Base-by-base conservation (phyloP, 2,329 filamentous ascomycete species). In the Colletotrichum brevisporum region DNA sequence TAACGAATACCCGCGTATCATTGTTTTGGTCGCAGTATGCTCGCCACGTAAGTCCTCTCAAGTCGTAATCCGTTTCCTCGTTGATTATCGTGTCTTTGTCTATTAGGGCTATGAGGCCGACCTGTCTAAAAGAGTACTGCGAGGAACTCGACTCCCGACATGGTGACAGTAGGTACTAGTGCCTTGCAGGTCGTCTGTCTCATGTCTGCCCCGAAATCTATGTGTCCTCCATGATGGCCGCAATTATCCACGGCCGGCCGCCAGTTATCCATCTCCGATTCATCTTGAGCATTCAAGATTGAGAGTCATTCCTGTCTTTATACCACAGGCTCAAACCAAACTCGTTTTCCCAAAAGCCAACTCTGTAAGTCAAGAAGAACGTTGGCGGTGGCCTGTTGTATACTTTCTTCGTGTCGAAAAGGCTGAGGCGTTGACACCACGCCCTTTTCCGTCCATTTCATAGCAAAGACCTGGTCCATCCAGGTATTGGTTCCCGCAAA, bases 391-490 rank as follows among this genome's bases (percentile, higher is more conserved):
- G 13, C 10, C 15, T 50, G 27, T n/a, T 59, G 24, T 59, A n/a
- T 50, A 6, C 10, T 43, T 15, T 48, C 45, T 10, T 48, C n/a
- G 45, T 21, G 6, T 21, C 18, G 18, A 24, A 48, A 12, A 48
- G 9, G 5, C 18, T 5, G 15, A 48, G 18, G 18, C 9, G 1
- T 48, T 18, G 16, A 6, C 45, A 10, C 24, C 45, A 18, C 13
- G 18, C 4, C 6, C 16, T 8, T 48, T 21, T 48, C 9, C n/a
- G 18, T 47, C 6, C 45, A 5, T 16, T 47, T 47, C 45, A 4
- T n/a, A 18, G 16, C 45, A 47, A 18, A 51, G 53, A 58, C 39
- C 43, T 27, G 43, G 51, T 43, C n/a, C 58, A 41, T 55, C 62
- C 63, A 50, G 43, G 36, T 43, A 60, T 6, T 51, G 15, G 24